Base-by-base conservation (phyloP, 306 rosid species). In the Ammopiptanthus mongolicus region DNA sequence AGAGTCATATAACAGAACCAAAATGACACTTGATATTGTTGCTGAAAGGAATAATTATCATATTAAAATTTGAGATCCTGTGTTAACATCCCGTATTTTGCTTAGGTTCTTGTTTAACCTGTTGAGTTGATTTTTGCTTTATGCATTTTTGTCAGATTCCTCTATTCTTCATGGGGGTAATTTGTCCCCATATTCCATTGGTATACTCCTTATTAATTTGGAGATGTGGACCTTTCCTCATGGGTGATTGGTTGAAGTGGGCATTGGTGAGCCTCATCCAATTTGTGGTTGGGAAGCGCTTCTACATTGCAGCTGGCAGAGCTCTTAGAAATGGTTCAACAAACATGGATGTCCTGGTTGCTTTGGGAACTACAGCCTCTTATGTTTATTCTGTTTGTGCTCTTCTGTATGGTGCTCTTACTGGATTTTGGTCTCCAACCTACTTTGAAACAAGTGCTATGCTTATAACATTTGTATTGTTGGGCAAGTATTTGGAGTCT, bases 161-260 rank as follows among this genome's bases (percentile, higher is more conserved):
- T 65, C 85, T 92, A 61, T 90, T 92, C 84, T 77, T 92, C 74
- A 86, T 85, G 74, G 84, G 85, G 56, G 94, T 90, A 39, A 74
- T 92, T 78, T 92, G 97, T 73, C 97, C 97, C 44, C 91, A 83
- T 58, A 90, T 92, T 77, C 97, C 97, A 12, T 72, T 76, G 65
- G 29, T 92, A 8, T 85, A 87, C 78, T 87, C 97, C 5, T 81
- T 92, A 46, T 44, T 92, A 78, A 92, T 92, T 56, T 78, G 94
- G 97, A 85, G 84, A 80, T 90, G 97, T 84, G 97, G 97, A 13
- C 97, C 97, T 25, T 90, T 92, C 13, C 85, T 77, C 73, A 92
- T 92, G 94, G 91, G 79, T 56, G 96, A 92, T 73, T 92, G 97
- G 97, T 87, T 92, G 87, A 90, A 90, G 86, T 90, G 96, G 97